Evolutionary conservation across 306 rosid species (phyloP).

Genomic region (Cicer yamashitae): DNA sequence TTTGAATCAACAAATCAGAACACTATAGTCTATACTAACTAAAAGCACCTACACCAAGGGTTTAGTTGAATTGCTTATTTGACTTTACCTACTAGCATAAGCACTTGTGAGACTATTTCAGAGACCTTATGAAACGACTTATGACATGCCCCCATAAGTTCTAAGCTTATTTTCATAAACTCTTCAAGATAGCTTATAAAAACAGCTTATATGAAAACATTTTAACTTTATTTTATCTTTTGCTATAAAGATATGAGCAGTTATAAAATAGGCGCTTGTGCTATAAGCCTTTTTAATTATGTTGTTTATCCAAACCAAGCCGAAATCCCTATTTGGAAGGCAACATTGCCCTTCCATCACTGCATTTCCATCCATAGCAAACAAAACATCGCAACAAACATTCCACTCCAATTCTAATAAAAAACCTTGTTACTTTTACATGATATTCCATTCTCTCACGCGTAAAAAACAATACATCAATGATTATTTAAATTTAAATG

Average conservation of each 20-base stretch:
- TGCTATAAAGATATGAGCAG: too few species aligned
- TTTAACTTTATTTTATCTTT: too few species aligned
- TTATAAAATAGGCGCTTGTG: too few species aligned
- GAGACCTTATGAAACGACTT: too few species aligned
- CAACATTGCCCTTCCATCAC: slow-evolving; percentile 1
- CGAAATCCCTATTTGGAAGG: background rate
- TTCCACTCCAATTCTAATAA: slow-evolving; percentile 6
- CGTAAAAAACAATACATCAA: background rate
- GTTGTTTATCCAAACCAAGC: background rate
- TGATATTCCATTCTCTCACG: background rate
- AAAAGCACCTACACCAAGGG: slow-evolving; percentile 21
- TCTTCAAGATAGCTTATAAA: too few species aligned
- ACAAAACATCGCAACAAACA: background rate
- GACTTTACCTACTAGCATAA: too few species aligned
- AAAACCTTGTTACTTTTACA: background rate
- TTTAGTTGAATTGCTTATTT: too few species aligned
- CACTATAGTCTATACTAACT: background rate
- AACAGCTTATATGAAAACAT: too few species aligned
- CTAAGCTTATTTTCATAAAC: too few species aligned
- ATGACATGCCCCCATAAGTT: too few species aligned
- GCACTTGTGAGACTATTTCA: too few species aligned
- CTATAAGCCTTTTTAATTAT: too few species aligned
- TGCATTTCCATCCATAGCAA: slow-evolving; percentile 24
- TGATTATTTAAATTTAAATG: background rate
- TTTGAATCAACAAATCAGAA: slow-evolving; percentile 25